Percentiles rank a stretch among this genome's conserved stretches.
Evolutionary conservation across 768 basidiomycete species (phyloP).

Genomic region (Tulasnella sp.): DNA sequence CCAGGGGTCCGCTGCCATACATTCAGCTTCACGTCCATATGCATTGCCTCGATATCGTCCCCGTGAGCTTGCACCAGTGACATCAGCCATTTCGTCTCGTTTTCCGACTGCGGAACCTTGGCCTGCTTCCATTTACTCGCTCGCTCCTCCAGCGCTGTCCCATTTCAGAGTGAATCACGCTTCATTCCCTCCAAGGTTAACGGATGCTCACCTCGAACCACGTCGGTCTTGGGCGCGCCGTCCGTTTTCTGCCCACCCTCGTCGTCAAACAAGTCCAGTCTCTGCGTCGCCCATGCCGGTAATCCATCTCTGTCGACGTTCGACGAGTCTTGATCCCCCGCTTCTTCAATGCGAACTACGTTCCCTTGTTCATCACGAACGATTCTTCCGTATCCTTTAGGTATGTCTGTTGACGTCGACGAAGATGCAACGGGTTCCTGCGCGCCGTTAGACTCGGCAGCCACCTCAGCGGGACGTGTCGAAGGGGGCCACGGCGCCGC

Average conservation of each 20-base stretch:
- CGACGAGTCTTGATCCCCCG: slow-evolving; percentile 43
- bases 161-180: slow-evolving; percentile 12
- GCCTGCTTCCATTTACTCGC: slow-evolving; percentile 48
- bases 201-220: slow-evolving; percentile 41
- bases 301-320: neutral
- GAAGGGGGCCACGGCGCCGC: neutral
- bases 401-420: slow-evolving; percentile 36
- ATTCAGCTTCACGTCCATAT: slow-evolving; percentile 73
- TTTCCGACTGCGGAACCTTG: slow-evolving; percentile 60
- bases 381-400: slow-evolving; percentile 74
- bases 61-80: slow-evolving; percentile 68
- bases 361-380: slow-evolving; percentile 75
- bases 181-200: slow-evolving; percentile 26
- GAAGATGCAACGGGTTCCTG: neutral
- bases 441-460: neutral
- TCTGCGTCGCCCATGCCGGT: neutral
- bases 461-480: neutral
- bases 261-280: slow-evolving; percentile 30
- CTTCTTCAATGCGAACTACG: slow-evolving; percentile 65
- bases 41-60: slow-evolving; percentile 70
- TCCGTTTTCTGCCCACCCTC: slow-evolving; percentile 32
- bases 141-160: slow-evolving; percentile 58
- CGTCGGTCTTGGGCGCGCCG: slow-evolving; percentile 44
- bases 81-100: slow-evolving; percentile 64
- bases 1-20: slow-evolving; percentile 79